phyloP scores from a whole-genome alignment of 2,329 filamentous ascomycete genomes.

The Cordyceps pruinosa region DNA sequence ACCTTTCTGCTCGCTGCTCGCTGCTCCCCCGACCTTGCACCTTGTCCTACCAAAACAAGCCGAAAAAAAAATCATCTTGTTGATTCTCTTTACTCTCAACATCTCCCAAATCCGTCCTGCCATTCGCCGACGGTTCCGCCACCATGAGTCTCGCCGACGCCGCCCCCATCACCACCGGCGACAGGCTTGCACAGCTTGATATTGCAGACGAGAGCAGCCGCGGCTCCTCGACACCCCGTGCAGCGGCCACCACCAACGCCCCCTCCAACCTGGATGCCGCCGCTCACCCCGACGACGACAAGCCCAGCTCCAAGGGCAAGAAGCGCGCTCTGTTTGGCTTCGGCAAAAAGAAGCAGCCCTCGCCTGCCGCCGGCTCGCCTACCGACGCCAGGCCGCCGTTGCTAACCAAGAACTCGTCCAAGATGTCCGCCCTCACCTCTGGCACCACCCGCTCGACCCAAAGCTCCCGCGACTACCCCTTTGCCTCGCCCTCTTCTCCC shows the following conservation, averaged over 20 bases:
- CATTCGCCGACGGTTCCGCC: neutral
- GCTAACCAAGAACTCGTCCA: constrained; percentile 30
- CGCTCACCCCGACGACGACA: constrained; percentile 22
- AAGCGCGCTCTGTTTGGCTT: constrained; percentile 55
- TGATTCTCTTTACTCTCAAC: neutral
- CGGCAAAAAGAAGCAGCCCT: constrained; percentile 50
- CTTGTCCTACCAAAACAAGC: neutral
- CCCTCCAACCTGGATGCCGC: constrained; percentile 18
- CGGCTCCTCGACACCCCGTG: constrained; percentile 26
- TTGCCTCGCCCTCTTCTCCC: constrained; percentile 55
- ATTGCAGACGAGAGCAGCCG: constrained; percentile 23
- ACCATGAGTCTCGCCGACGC: constrained; percentile 12
- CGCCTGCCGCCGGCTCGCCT: constrained; percentile 11
- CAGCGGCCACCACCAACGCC: constrained; percentile 14
- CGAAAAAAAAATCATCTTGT: neutral
- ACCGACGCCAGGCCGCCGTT: constrained; percentile 28
- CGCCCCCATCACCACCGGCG: constrained; percentile 9
- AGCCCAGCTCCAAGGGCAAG: constrained; percentile 33
- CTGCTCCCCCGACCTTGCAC: constrained; percentile 5
- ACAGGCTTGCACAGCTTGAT: constrained; percentile 10
- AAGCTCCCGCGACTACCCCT: constrained; percentile 33
- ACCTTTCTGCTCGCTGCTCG: no score
- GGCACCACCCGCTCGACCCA: constrained; percentile 34
- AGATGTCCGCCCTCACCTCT: constrained; percentile 25
- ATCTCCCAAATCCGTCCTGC: neutral